phyloP scores from a whole-genome alignment of 2,329 filamentous ascomycete genomes.

The Knufia fluminis region DNA sequence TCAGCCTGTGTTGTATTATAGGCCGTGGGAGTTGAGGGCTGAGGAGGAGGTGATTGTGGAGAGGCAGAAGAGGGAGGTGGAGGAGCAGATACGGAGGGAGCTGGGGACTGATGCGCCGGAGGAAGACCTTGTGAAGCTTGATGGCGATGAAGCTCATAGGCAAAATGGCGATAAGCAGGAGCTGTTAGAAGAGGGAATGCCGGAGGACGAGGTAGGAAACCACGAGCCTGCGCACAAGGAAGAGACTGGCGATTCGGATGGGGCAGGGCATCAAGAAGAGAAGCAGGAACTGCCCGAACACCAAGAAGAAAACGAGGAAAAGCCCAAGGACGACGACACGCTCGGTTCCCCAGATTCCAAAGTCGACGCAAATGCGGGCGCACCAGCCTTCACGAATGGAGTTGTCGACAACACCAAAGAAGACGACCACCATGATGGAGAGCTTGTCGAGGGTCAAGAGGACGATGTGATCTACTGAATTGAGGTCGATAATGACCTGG shows the following conservation, averaged over 20 bases:
- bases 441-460: constrained; percentile 75
- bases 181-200: constrained; percentile 14
- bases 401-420: constrained; percentile 35
- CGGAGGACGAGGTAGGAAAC: constrained; percentile 26
- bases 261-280: no score
- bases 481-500: no score
- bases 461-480: constrained; percentile 81
- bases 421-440: constrained; percentile 64
- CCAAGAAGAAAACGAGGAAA: constrained; percentile 21
- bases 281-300: constrained; percentile 27
- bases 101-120: constrained; percentile 54
- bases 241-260: no score
- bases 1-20: constrained; percentile 72
- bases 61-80: constrained; percentile 57
- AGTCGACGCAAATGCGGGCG: constrained; percentile 15
- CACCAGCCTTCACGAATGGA: constrained; percentile 26
- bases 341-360: constrained; percentile 11
- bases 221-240: no score
- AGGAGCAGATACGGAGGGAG: constrained; percentile 57
- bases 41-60: constrained; percentile 63
- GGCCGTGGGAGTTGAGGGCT: constrained; percentile 65
- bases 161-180: constrained; percentile 23
- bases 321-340: constrained; percentile 22
- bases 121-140: no score
- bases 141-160: background rate